Evolutionary conservation across 306 rosid genomes (phyloP), one percentile per base, ranked within the genome.

Genomic region (Carpinus fangiana): DNA sequence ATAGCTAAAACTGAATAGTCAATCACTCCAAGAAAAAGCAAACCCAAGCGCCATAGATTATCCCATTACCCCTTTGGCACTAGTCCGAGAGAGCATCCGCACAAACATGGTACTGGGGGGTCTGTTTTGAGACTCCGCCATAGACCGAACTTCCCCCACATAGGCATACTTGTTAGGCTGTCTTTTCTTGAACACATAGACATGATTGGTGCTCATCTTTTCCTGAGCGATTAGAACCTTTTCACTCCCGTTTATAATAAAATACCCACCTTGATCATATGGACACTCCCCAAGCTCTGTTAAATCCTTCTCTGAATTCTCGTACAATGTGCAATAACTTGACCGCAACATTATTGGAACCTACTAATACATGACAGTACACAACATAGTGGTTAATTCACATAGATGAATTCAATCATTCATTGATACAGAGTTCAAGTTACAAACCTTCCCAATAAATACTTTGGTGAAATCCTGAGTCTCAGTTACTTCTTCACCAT

Each of bases 301-400:
- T 80, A 94, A 88, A 82, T 95, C 99, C 86, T 93, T 95, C 91
- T 95, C 99, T 0, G 99, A 95, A 73, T 95, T 95, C 79, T 91
- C 93, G 82, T 72, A 95, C 79, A 93, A 73, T 0, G 98, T 92
- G 84, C 98, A 95, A 83, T 95, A 95, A 91, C 98, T 92, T 34
- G 98, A 95, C 57, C 98, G 89, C 12, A 95, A 98, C 98, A 95
- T 95, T 53, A 95, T 95, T 52, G 98, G 98, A 75, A 95, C 98
- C 97, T 91, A 79, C 67, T 20, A 81, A 67, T 34, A 67, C 10
- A 50, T 23, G 75, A 83, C 5, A 76, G 4, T 20, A 36, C 59
- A 79, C 9, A 48, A 17, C 7, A 1, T 47, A 73, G 41, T 8
- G 20, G 16, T 62, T 51, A 69, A 74, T 54, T 51, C 20, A 21